A percentile compares a stretch with the other conserved stretches of the same genome.
phyloP scores from a whole-genome alignment of 1,284 basidiomycete species.

The Austroboletus novae-zelandiae region DNA sequence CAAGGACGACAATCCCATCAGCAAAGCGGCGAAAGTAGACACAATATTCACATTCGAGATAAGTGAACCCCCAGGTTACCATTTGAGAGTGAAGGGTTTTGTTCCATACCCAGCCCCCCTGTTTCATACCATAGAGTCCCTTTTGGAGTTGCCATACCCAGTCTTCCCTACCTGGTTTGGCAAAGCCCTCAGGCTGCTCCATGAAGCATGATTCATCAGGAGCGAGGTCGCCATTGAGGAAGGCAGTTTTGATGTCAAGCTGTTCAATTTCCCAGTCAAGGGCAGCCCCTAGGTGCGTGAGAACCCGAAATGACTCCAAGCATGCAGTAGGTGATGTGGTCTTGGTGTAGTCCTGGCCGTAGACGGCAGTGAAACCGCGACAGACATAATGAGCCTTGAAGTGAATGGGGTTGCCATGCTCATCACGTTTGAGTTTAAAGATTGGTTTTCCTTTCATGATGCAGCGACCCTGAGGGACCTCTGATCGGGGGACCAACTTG shows the following conservation, averaged over 20 bases:
- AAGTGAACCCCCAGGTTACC: background rate
- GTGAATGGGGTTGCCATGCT: background rate
- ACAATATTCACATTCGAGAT: background rate
- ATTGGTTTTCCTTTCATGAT: background rate
- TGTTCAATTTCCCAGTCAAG: constrained; percentile 9
- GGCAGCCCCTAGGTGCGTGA: background rate
- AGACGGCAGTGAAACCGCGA: background rate
- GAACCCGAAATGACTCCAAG: constrained; percentile 3
- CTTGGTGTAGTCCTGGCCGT: background rate
- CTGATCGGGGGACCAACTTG: no score
- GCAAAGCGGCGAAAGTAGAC: background rate
- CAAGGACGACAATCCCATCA: background rate
- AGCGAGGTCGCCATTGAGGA: background rate
- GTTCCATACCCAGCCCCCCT: background rate
- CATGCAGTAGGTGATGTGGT: background rate
- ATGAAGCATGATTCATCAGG: background rate
- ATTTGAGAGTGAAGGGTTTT: background rate
- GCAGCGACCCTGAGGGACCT: no score
- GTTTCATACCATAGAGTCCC: background rate
- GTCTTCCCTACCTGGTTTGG: background rate
- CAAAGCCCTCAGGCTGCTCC: background rate
- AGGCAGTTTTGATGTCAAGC: constrained; percentile 5
- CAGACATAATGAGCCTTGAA: constrained; percentile 4
- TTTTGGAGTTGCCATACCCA: background rate
- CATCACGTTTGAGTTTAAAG: constrained; percentile 2